A percentile compares a stretch with the other conserved stretches of the same genome.
Evolutionary conservation across 495 filamentous ascomycete species (phyloP).

Genomic region (Darksidea phi): DNA sequence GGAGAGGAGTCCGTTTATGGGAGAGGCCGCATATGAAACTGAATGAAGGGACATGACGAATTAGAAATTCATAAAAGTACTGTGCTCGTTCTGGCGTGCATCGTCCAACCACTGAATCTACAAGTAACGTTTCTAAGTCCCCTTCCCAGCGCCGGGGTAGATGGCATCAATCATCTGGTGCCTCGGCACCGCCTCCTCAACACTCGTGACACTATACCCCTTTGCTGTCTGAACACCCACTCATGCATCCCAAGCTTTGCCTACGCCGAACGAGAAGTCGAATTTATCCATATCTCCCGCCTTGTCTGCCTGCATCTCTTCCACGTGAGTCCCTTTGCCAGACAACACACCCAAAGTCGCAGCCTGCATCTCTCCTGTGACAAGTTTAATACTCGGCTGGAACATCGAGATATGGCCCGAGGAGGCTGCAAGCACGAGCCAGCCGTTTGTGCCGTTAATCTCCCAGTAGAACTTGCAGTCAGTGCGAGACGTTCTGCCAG

Average conservation of each 20-base stretch:
- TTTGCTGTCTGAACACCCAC: conserved; percentile 39
- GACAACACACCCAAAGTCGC: conserved; percentile 47
- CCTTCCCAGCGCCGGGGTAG: conserved; percentile 27
- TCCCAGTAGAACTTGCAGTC: conserved; percentile 29
- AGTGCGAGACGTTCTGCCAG: conserved; percentile 5
- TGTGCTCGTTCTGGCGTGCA: too few species aligned
- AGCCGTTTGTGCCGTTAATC: conserved; percentile 27
- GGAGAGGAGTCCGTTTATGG: conserved; percentile 42
- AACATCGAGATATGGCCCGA: conserved; percentile 43
- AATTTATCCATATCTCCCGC: too few species aligned
- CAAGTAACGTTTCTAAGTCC: conserved; percentile 22
- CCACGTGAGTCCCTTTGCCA: conserved; percentile 24
- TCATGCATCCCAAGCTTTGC: conserved; percentile 52
- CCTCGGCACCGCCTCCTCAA: conserved; percentile 49
- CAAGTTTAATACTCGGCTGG: conserved; percentile 32
- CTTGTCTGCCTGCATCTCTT: too few species aligned
- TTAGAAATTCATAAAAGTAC: too few species aligned
- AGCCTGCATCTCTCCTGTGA: conserved; percentile 40
- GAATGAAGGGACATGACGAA: neutral
- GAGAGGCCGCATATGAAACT: conserved; percentile 16
- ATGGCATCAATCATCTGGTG: conserved; percentile 43
- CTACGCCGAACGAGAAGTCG: conserved; percentile 48
- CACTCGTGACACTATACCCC: conserved; percentile 42
- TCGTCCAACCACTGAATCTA: conserved; percentile 3
- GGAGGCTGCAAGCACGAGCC: conserved; percentile 23